These are phyloP conservation scores for Phalaenopsis aphrodite DNA, from an alignment of 106 monocot species.

Conservation along the genomic window DNA sequence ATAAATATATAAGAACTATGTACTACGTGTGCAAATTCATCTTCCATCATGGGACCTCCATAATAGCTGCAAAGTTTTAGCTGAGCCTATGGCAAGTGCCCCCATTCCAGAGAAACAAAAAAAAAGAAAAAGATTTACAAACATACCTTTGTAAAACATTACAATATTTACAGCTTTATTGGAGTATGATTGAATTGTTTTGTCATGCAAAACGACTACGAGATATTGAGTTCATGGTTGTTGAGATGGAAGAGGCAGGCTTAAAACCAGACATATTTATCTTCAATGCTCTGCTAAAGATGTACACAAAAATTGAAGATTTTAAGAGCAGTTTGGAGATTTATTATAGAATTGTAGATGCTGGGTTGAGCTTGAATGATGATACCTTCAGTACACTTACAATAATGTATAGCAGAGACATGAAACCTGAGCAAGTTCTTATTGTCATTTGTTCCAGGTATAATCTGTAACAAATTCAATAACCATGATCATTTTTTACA, in stretches of 20 bases:
- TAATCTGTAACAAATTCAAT: no score
- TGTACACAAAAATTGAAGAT: slow-evolving; percentile 69
- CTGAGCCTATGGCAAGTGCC: no score
- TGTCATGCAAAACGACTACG: slow-evolving; percentile 68
- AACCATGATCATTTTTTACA: no score
- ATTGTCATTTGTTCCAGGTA: slow-evolving; percentile 13
- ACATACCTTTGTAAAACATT: slow-evolving; percentile 4
- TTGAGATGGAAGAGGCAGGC: slow-evolving; percentile 76
- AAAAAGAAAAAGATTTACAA: no score
- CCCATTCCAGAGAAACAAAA: no score
- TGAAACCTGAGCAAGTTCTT: slow-evolving; percentile 83
- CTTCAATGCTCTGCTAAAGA: slow-evolving; percentile 71
- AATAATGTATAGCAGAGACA: slow-evolving; percentile 79
- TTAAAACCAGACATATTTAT: slow-evolving; percentile 76
- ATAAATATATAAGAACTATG: no score
- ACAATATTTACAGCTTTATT: slow-evolving; percentile 80
- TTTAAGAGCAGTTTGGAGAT: slow-evolving; percentile 59
- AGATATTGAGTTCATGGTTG: slow-evolving; percentile 77
- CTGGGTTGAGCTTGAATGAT: slow-evolving; percentile 51
- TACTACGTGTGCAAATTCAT: no score
- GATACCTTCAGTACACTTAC: slow-evolving; percentile 76
- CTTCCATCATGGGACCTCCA: no score
- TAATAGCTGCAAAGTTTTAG: no score
- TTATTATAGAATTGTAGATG: slow-evolving; percentile 49
- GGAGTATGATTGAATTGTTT: slow-evolving; percentile 75